Base-by-base conservation (phyloP, 495 filamentous ascomycete genomes). In the Hypomontagnella submonticulosa region DNA sequence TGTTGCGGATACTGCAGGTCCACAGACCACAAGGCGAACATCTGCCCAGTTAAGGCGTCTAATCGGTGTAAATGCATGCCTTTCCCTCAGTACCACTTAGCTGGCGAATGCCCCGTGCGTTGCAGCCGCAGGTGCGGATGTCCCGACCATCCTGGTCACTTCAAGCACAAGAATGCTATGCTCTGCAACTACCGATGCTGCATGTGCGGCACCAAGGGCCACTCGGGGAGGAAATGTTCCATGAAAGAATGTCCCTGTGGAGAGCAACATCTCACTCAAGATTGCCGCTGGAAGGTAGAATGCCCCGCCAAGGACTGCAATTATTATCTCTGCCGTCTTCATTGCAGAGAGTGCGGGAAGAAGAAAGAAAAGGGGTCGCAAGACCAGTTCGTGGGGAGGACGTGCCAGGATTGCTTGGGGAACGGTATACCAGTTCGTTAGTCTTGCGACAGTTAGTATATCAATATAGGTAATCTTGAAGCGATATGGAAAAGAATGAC, bases 51-150 rank as follows among this genome's bases (percentile, higher is more conserved):
- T 7, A 66, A 73, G n/a, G 53, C 32, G 9, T 52, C 57, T 10
- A 75, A 76, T 46, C 70, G 76, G 3, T 78, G 77, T 64, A 80
- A 80, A 63, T 78, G 75, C 59, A 16, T 61, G 13, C 73, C 74
- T 0, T 78, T 78, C 49, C 77, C 77, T 1, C 71, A 70, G 18
- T 76, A 62, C 48, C 76, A 80, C 57, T 61, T 61, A 7, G 66
- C 73, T 33, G 49, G 40, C 15, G 49, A 66, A 0, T 80, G 76
- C 52, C 46, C 54, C n/a, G 49, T 78, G 7, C 66, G 61, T 2
- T 80, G 75, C 70, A 70, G 61, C 37, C 75, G 73, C 13, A 47
- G 40, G 8, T 76, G 75, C 54, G 76, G 75, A 19, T 61, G 54
- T 34, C 48, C 66, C 1, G 19, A 62, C 1, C 43, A 34, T 0